Conservation (phyloP, 208 protist genomes). For the Wallacemonas sp. region DNA sequence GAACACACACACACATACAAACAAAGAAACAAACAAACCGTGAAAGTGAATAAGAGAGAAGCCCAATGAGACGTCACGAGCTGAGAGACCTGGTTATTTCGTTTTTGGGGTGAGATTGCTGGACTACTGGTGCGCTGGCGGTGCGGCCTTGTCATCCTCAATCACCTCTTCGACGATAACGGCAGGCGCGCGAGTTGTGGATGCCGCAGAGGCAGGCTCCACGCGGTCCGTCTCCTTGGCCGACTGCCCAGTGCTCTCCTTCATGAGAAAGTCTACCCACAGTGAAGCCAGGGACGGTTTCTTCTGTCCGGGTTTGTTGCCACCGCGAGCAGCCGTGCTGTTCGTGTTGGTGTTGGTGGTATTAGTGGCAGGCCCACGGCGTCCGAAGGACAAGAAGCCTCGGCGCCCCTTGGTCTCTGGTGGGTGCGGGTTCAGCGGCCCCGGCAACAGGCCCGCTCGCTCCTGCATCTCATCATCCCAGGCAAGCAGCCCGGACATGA, state of each 20-base stretch:
- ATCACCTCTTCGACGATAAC: no score
- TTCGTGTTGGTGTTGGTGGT: background rate
- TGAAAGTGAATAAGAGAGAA: no score
- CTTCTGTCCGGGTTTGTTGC: background rate
- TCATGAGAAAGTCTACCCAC: constrained; percentile 88
- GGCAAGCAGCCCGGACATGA: constrained; percentile 68
- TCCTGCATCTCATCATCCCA: constrained; percentile 85
- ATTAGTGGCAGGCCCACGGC: background rate
- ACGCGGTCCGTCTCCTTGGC: no score
- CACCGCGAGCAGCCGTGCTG: background rate
- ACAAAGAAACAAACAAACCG: no score
- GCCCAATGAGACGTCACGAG: no score
- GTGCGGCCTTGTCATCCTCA: no score
- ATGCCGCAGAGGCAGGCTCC: no score
- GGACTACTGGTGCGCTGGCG: no score
- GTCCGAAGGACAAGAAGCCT: constrained; percentile 30
- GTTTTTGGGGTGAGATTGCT: no score
- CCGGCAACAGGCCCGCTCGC: constrained; percentile 70
- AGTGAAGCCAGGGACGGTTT: constrained; percentile 42
- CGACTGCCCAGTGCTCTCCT: constrained; percentile 43
- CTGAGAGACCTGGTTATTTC: no score
- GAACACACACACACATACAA: no score
- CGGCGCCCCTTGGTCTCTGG: constrained; percentile 24
- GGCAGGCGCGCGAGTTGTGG: no score
- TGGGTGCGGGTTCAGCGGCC: constrained; percentile 58